Conservation (phyloP, 768 basidiomycete species). For the Dioszegia crocea region DNA sequence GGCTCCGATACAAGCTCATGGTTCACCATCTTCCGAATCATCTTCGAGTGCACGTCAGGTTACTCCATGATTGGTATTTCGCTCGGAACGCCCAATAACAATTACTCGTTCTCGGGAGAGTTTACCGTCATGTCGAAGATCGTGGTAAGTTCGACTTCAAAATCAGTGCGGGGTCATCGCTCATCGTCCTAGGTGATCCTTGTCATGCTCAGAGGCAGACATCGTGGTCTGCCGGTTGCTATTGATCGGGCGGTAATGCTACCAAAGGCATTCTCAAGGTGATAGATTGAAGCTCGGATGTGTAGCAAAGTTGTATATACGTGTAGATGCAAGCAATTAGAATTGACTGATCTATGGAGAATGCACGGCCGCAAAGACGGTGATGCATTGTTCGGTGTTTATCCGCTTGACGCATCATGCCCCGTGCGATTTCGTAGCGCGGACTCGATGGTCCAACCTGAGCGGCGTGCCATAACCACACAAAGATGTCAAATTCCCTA, state of each 20-base stretch:
- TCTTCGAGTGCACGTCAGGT: conserved; percentile 43
- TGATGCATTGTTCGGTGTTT: too few species aligned
- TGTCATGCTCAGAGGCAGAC: conserved; percentile 40
- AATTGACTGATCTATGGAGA: too few species aligned
- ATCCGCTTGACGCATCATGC: too few species aligned
- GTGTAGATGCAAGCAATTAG: too few species aligned
- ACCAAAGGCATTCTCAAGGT: conserved; percentile 26
- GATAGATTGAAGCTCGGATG: background rate
- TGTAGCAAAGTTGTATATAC: conserved; percentile 1
- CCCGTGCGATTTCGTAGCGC: too few species aligned
- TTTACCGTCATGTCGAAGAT: conserved; percentile 37
- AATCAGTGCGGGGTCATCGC: background rate
- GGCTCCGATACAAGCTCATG: conserved; percentile 25
- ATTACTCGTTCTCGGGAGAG: conserved; percentile 36
- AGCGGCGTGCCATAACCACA: too few species aligned
- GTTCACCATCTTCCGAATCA: conserved; percentile 39
- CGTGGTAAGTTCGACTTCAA: conserved; percentile 27
- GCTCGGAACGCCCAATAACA: conserved; percentile 40
- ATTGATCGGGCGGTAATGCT: conserved; percentile 42
- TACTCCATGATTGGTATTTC: conserved; percentile 42
- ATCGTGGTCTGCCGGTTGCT: conserved; percentile 41
- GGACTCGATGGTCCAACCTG: too few species aligned
- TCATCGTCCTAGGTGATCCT: conserved; percentile 16
- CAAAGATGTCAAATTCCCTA: too few species aligned
- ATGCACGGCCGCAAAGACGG: too few species aligned